Evolutionary conservation across 805 yeast genomes (phyloP).

Genomic region (Saturnispora hagleri): DNA sequence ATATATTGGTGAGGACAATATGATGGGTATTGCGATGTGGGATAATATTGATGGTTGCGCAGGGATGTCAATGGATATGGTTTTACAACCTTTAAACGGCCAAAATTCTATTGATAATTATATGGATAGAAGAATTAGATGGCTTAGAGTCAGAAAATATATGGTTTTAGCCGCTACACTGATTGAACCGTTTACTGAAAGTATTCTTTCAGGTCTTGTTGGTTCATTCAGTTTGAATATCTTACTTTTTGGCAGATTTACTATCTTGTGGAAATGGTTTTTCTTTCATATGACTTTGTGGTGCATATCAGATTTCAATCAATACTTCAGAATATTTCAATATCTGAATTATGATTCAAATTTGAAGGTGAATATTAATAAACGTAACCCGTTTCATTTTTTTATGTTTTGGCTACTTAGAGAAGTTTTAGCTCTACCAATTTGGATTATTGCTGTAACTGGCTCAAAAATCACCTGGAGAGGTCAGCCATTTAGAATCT

Average conservation of each 20-base stretch:
- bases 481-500: conserved; percentile 64
- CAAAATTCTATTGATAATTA: conserved; percentile 42
- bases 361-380: background rate
- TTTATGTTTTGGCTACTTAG: conserved; percentile 53
- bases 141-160: conserved; percentile 80
- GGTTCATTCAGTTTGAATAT: conserved; percentile 54
- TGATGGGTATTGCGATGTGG: conserved; percentile 87
- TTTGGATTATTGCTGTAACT: conserved; percentile 72
- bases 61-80: conserved; percentile 71
- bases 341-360: conserved; percentile 9
- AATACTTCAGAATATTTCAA: conserved; percentile 38
- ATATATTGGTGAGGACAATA: conserved; percentile 86
- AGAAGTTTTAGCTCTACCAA: conserved; percentile 69
- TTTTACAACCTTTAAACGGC: conserved; percentile 58
- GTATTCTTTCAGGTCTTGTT: conserved; percentile 53
- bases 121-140: conserved; percentile 60
- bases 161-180: conserved; percentile 83
- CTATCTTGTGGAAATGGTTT: conserved; percentile 27
- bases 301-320: conserved; percentile 56
- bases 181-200: conserved; percentile 81
- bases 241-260: conserved; percentile 27
- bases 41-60: conserved; percentile 57
- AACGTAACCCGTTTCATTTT: conserved; percentile 12
- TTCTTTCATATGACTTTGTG: conserved; percentile 49
- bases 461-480: conserved; percentile 78